A percentile compares a stretch with the other conserved stretches of the same genome.
phyloP scores from a whole-genome alignment of 2,329 filamentous ascomycete genomes.

The Botryotinia convoluta region DNA sequence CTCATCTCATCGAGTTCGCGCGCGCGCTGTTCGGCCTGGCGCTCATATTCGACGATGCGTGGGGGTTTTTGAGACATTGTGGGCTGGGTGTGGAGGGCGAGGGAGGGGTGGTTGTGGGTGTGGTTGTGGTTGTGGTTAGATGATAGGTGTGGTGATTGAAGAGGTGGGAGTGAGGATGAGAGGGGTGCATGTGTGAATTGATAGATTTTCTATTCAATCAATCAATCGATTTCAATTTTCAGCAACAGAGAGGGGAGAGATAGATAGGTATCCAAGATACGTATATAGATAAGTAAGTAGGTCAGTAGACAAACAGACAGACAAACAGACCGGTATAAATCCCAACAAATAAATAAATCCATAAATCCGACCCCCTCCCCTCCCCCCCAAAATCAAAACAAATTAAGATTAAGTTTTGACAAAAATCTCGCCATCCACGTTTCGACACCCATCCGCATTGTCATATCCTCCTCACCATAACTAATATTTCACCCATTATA shows the following conservation, averaged over 20 bases:
- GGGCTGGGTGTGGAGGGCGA: no score
- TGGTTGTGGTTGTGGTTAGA: neutral
- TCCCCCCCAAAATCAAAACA: neutral
- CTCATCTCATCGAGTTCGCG: constrained; percentile 31
- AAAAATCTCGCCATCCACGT: no score
- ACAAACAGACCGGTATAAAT: neutral
- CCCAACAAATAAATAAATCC: no score
- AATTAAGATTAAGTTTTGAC: neutral
- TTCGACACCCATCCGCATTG: no score
- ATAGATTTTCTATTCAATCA: neutral
- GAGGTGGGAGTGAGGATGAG: no score
- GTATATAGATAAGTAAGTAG: no score
- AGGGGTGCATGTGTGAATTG: neutral
- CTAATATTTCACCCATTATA: no score
- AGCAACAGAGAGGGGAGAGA: neutral
- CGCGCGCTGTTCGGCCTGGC: constrained; percentile 36
- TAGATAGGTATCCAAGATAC: neutral
- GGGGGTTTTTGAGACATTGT: constrained; percentile 25
- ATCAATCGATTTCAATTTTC: no score
- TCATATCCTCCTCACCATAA: no score
- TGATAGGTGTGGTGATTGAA: neutral
- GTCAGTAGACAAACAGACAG: neutral
- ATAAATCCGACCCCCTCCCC: no score
- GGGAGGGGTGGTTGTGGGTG: no score
- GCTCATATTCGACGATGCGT: constrained; percentile 36